A percentile compares a stretch with the other conserved stretches of the same genome.
These are phyloP conservation scores for Phytophthora multivora DNA, from an alignment of 352 stramenopile genomes.

Conservation along the genomic window DNA sequence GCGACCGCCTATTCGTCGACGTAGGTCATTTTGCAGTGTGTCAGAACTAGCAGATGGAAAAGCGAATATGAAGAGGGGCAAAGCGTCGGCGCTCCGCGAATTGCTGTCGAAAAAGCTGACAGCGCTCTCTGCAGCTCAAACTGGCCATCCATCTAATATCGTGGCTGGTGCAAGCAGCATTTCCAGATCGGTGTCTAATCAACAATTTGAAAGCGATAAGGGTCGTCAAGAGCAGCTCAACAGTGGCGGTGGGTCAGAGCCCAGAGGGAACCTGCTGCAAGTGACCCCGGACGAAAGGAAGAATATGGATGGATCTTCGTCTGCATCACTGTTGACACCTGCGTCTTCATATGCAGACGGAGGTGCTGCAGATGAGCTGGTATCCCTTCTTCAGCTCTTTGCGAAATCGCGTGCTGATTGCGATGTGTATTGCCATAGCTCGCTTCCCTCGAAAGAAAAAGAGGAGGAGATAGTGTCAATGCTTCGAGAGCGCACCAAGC, in stretches of 20 bases:
- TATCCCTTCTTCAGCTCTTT: constrained; percentile 69
- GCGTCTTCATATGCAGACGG: constrained; percentile 11
- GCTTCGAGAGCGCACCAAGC: constrained; percentile 72
- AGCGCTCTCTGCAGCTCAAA: constrained; percentile 29
- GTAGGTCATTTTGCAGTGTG: constrained; percentile 76
- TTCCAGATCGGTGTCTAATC: constrained; percentile 26
- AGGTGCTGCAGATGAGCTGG: constrained; percentile 49
- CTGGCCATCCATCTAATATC: constrained; percentile 8
- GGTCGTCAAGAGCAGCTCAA: constrained; percentile 17
- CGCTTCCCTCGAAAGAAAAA: constrained; percentile 61
- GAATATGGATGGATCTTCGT: constrained; percentile 13
- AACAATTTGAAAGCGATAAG: constrained; percentile 33
- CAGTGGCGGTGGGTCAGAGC: constrained; percentile 13
- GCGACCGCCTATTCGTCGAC: constrained; percentile 56
- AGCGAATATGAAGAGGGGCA: constrained; percentile 44
- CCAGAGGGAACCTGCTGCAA: constrained; percentile 17
- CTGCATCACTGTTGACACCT: constrained; percentile 4
- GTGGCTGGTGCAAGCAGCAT: constrained; percentile 13
- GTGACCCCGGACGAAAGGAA: constrained; percentile 14
- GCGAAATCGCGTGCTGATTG: constrained; percentile 68
- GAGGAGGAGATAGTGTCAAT: constrained; percentile 83
- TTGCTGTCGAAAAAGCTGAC: constrained; percentile 63
- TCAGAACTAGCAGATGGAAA: constrained; percentile 53
- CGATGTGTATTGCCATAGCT: constrained; percentile 74
- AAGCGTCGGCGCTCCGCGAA: constrained; percentile 50